A percentile compares a stretch with the other conserved stretches of the same genome.
These are phyloP conservation scores for Candida methanosorbosa DNA, from an alignment of 805 yeast species.

Conservation along the genomic window DNA sequence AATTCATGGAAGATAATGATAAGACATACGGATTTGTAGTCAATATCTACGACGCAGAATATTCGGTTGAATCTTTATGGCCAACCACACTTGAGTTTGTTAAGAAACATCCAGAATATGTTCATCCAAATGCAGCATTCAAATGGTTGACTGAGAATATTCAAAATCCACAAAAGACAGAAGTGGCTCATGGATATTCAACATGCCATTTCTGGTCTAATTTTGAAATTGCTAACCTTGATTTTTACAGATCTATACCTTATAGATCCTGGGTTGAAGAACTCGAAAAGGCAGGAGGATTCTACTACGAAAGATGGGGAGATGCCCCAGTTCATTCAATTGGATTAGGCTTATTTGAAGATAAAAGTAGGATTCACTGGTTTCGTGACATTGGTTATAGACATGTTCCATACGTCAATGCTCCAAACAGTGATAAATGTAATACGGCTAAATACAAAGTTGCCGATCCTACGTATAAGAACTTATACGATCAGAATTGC, in stretches of 20 bases:
- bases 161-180: constrained; percentile 39
- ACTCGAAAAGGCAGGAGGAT: constrained; percentile 67
- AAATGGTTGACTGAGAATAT: constrained; percentile 43
- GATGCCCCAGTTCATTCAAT: constrained; percentile 87
- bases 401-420: constrained; percentile 68
- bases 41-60: constrained; percentile 61
- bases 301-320: constrained; percentile 90
- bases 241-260: constrained; percentile 63
- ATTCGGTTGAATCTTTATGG: constrained; percentile 58
- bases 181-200: constrained; percentile 35
- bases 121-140: constrained; percentile 45
- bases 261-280: constrained; percentile 55
- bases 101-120: constrained; percentile 44
- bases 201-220: constrained; percentile 87
- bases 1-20: constrained; percentile 56
- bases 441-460: constrained; percentile 31
- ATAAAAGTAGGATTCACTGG: constrained; percentile 68
- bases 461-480: constrained; percentile 46
- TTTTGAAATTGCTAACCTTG: constrained; percentile 80
- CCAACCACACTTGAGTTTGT: constrained; percentile 57
- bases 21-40: constrained; percentile 72
- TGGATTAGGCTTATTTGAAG: constrained; percentile 66
- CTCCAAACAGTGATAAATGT: constrained; percentile 54
- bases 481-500: constrained; percentile 63
- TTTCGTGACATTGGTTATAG: constrained; percentile 76